These are phyloP conservation scores for Cordyceps tenuipes DNA, from an alignment of 2,329 filamentous ascomycete genomes.

Conservation along the genomic window DNA sequence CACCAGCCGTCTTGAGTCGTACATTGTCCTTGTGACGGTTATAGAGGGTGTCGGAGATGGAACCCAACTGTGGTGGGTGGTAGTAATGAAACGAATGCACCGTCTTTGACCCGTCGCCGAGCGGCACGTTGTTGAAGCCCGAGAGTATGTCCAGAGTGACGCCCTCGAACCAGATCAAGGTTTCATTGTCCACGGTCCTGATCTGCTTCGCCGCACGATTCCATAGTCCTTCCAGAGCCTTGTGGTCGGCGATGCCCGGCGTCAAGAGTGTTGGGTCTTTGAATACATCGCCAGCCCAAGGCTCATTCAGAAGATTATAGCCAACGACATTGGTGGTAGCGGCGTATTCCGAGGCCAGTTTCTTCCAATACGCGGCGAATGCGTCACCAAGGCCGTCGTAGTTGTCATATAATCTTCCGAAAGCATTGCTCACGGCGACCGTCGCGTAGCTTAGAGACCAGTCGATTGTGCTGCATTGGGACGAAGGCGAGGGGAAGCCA, in stretches of 20 bases:
- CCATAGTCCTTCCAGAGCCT: constrained; percentile 14
- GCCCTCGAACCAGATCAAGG: constrained; percentile 17
- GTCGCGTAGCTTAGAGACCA: constrained; percentile 15
- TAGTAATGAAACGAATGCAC: constrained; percentile 18
- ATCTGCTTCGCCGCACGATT: constrained; percentile 15
- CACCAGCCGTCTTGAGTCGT: constrained; percentile 15
- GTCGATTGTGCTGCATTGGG: constrained; percentile 13
- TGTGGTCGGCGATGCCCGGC: constrained; percentile 14
- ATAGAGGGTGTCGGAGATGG: constrained; percentile 12
- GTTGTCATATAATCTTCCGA: constrained; percentile 16
- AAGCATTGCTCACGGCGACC: constrained; percentile 14
- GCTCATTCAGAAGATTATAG: constrained; percentile 16
- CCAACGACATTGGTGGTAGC: constrained; percentile 13
- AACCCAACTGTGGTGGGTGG: constrained; percentile 15
- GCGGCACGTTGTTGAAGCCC: constrained; percentile 16
- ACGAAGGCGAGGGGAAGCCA: constrained; percentile 14
- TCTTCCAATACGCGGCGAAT: constrained; percentile 15
- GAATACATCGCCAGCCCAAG: constrained; percentile 15
- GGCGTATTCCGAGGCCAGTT: constrained; percentile 13
- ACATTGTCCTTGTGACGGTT: constrained; percentile 15
- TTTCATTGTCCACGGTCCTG: constrained; percentile 15
- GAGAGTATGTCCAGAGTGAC: constrained; percentile 14
- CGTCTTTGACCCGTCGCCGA: constrained; percentile 14
- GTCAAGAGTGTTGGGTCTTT: constrained; percentile 13
- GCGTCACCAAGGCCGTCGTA: constrained; percentile 15